Evolutionary conservation across 208 protist genomes (phyloP).

Genomic region (Crithidia fasciculata): DNA sequence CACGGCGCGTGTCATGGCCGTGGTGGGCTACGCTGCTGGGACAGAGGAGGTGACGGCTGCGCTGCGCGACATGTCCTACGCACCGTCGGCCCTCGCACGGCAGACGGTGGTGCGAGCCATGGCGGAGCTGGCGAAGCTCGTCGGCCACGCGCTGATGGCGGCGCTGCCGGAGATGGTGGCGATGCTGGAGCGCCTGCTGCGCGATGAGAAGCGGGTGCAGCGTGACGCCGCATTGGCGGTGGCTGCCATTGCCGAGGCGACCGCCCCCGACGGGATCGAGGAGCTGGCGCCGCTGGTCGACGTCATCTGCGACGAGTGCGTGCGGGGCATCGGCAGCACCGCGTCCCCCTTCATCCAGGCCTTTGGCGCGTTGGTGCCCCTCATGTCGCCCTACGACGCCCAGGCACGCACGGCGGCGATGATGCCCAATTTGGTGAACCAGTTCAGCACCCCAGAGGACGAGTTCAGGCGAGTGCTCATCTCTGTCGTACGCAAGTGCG

Average conservation of each 20-base stretch:
- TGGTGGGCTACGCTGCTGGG: constrained; percentile 97
- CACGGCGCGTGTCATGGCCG: constrained; percentile 97
- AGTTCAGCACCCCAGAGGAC: constrained; percentile 96
- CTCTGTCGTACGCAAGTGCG: constrained; percentile 98
- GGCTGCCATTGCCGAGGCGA: constrained; percentile 96
- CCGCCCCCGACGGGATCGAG: constrained; percentile 98
- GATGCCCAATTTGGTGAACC: constrained; percentile 95
- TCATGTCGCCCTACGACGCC: constrained; percentile 98
- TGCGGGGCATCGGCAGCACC: constrained; percentile 94
- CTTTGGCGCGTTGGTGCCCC: constrained; percentile 98
- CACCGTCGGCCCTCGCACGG: constrained; percentile 96
- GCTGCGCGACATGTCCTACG: constrained; percentile 96
- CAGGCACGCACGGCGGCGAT: constrained; percentile 96
- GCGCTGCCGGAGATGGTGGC: constrained; percentile 95
- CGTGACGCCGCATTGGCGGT: constrained; percentile 97
- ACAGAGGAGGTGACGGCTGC: constrained; percentile 96
- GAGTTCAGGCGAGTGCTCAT: constrained; percentile 99
- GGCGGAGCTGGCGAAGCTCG: constrained; percentile 97
- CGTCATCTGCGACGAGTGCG: constrained; percentile 96
- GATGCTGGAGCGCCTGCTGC: constrained; percentile 96
- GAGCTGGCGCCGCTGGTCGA: constrained; percentile 96
- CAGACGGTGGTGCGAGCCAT: constrained; percentile 98
- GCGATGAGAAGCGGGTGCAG: constrained; percentile 95
- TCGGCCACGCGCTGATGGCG: constrained; percentile 98
- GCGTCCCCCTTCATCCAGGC: constrained; percentile 98